Conservation (phyloP, 768 basidiomycete genomes). For the Lactifluus subvellereus region DNA sequence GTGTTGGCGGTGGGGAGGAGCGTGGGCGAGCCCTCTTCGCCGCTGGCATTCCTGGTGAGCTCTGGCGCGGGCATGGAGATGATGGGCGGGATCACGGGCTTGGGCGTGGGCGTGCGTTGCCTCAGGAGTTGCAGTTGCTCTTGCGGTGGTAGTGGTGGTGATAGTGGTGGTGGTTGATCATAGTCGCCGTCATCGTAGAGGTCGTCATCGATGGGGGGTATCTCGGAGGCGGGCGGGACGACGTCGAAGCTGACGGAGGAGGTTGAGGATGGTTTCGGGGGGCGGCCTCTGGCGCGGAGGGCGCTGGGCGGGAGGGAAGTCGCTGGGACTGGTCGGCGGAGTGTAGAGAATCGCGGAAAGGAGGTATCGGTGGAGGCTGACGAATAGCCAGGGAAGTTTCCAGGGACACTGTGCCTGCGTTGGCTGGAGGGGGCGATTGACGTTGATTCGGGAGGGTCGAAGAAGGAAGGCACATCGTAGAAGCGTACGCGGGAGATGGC, state of each 20-base stretch:
- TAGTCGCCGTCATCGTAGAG: conserved; percentile 16
- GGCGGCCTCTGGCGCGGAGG: conserved; percentile 14
- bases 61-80: conserved; percentile 18
- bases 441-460: background rate
- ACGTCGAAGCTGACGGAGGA: conserved; percentile 25
- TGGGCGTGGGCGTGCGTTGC: conserved; percentile 6
- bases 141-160: background rate
- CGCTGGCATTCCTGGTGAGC: background rate
- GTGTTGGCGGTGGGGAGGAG: background rate
- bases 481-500: conserved; percentile 26
- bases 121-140: background rate
- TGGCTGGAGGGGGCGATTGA: background rate
- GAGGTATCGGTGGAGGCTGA: conserved; percentile 17
- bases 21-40: background rate
- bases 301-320: conserved; percentile 19
- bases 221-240: conserved; percentile 10
- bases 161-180: background rate
- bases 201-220: conserved; percentile 22
- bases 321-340: conserved; percentile 18
- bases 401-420: conserved; percentile 17
- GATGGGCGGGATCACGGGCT: conserved; percentile 18
- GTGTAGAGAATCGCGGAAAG: background rate
- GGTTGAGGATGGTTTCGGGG: conserved; percentile 17
- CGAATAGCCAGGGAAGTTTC: conserved; percentile 16
- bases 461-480: conserved; percentile 1